Conservation (phyloP, 345 rosid species). For the Conringia planisiliqua region DNA sequence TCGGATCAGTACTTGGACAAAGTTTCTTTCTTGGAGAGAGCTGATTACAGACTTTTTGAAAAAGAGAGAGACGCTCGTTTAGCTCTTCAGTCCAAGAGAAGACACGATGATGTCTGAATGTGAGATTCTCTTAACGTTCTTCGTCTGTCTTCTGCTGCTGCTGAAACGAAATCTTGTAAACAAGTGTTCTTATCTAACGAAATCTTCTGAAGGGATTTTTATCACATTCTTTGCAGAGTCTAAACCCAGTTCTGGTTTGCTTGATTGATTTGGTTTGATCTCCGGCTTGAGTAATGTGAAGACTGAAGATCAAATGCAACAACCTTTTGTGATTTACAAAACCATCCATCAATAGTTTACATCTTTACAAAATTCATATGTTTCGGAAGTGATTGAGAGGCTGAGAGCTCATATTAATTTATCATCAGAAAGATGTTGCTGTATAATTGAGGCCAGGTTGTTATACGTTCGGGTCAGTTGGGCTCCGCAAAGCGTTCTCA, state of each 20-base stretch:
- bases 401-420: no score
- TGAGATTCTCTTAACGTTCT: background rate
- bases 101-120: slow-evolving; percentile 19
- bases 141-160: background rate
- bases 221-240: background rate
- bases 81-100: slow-evolving; percentile 52
- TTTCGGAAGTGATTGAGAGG: no score
- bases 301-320: background rate
- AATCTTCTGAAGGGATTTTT: background rate
- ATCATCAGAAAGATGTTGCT: background rate
- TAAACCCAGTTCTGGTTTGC: background rate
- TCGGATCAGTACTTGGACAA: slow-evolving; percentile 69
- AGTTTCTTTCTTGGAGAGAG: slow-evolving; percentile 34
- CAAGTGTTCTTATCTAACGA: background rate
- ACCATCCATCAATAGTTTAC: background rate
- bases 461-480: background rate
- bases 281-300: background rate
- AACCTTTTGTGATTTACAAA: background rate
- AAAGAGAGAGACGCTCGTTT: slow-evolving; percentile 94
- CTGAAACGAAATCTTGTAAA: background rate
- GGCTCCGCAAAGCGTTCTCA: background rate
- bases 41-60: slow-evolving; percentile 60
- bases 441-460: background rate
- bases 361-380: no score
- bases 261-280: background rate